Conservation (phyloP, 805 yeast genomes). For the Candida boleticola region DNA sequence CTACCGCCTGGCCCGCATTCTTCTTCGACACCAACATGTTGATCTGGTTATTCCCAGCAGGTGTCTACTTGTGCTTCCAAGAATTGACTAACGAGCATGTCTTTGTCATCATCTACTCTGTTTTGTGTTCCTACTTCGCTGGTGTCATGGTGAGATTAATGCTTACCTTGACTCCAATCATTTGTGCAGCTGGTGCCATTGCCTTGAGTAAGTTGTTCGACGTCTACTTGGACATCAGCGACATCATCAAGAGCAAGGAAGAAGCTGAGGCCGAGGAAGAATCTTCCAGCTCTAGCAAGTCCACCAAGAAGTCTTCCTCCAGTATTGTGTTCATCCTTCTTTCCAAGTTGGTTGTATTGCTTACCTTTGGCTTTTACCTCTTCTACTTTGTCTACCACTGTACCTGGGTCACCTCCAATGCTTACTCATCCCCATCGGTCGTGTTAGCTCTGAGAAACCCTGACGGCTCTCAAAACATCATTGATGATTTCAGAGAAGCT, state of each 20-base stretch:
- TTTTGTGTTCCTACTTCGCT: conserved; percentile 94
- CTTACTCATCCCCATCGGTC: conserved; percentile 97
- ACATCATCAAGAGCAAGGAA: conserved; percentile 23
- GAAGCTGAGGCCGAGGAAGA: conserved; percentile 6
- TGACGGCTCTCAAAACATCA: conserved; percentile 80
- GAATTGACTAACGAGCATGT: conserved; percentile 90
- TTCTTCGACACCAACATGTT: conserved; percentile 90
- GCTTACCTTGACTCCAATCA: conserved; percentile 94
- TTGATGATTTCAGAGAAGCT: conserved; percentile 98
- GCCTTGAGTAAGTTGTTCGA: conserved; percentile 84
- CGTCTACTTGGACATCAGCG: conserved; percentile 68
- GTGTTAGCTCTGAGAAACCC: conserved; percentile 81
- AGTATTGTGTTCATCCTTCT: conserved; percentile 33
- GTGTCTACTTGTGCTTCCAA: conserved; percentile 85
- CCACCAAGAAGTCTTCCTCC: conserved; percentile 9
- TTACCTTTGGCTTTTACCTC: conserved; percentile 71
- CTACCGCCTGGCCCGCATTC: conserved; percentile 99
- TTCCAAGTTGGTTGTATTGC: conserved; percentile 62
- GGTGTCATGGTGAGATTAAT: conserved; percentile 99
- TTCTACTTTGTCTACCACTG: conserved; percentile 86
- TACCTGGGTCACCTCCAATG: conserved; percentile 95
- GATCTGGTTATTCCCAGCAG: conserved; percentile 98
- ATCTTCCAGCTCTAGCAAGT: background rate
- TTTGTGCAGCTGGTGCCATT: conserved; percentile 90
- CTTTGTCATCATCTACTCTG: conserved; percentile 86